Conservation (phyloP, 2,329 filamentous ascomycete species). For the Fusarium chlamydosporum region DNA sequence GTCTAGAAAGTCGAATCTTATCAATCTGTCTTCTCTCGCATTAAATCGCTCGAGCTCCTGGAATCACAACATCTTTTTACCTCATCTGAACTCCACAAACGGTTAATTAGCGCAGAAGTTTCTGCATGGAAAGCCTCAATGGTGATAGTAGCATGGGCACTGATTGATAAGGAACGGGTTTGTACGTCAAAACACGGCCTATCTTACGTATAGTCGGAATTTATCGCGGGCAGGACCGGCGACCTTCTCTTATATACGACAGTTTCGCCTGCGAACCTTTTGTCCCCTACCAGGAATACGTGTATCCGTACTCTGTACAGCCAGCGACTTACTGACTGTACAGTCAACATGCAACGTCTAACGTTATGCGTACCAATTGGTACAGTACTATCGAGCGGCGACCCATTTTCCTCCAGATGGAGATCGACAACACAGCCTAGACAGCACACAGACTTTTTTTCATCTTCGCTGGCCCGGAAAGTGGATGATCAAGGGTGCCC, state of each 20-base stretch:
- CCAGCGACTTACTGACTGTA: neutral
- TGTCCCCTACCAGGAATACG: neutral
- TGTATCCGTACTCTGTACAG: too few relatives aligned
- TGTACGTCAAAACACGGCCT: slow-evolving; percentile 7
- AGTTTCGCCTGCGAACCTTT: neutral
- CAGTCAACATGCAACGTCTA: neutral
- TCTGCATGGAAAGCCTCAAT: slow-evolving; percentile 17
- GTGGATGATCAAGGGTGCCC: slow-evolving; percentile 38
- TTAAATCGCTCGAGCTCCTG: slow-evolving; percentile 14
- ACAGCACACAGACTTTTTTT: slow-evolving; percentile 25
- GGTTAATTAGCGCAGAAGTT: slow-evolving; percentile 28
- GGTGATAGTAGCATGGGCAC: slow-evolving; percentile 41
- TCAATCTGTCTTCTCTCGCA: slow-evolving; percentile 27
- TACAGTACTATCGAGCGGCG: neutral
- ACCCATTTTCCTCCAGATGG: slow-evolving; percentile 19
- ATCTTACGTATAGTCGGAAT: slow-evolving; percentile 32
- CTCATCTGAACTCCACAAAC: slow-evolving; percentile 15
- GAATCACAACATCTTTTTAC: slow-evolving; percentile 6
- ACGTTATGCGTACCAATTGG: slow-evolving; percentile 9
- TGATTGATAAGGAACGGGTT: slow-evolving; percentile 49
- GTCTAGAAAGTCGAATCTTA: slow-evolving; percentile 15
- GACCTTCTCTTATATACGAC: neutral
- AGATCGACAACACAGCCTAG: slow-evolving; percentile 29
- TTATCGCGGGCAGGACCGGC: slow-evolving; percentile 21
- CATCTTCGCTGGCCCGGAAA: slow-evolving; percentile 28